Percentiles rank a stretch among this genome's conserved stretches.
phyloP scores from a whole-genome alignment of 768 basidiomycete genomes.

The Suillus hirtellus region DNA sequence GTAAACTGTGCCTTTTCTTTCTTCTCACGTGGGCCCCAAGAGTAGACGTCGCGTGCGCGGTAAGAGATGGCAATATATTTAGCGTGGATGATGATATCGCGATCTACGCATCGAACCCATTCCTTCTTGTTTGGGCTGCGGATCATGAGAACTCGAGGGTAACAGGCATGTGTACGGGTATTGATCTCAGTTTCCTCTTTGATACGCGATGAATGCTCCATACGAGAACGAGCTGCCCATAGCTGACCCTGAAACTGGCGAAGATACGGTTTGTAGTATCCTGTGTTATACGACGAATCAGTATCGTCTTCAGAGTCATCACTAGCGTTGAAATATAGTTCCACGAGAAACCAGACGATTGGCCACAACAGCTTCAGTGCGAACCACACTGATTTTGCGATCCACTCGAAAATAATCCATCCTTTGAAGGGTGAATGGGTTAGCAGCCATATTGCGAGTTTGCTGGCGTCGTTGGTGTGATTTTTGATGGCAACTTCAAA shows the following conservation, averaged over 20 bases:
- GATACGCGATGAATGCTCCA: conserved; percentile 15
- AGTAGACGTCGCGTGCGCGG: conserved; percentile 12
- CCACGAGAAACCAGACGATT: background rate
- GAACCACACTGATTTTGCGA: conserved; percentile 10
- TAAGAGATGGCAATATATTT: conserved; percentile 21
- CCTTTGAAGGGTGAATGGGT: background rate
- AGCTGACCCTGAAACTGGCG: conserved; percentile 18
- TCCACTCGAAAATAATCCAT: conserved; percentile 11
- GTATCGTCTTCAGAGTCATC: background rate
- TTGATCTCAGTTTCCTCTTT: conserved; percentile 7
- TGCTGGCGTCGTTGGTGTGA: conserved; percentile 5
- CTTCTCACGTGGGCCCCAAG: conserved; percentile 6
- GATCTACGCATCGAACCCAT: conserved; percentile 11
- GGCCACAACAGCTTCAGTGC: conserved; percentile 13
- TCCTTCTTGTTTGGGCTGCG: background rate
- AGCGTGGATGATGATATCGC: conserved; percentile 8
- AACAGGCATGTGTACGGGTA: conserved; percentile 13
- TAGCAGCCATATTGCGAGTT: conserved; percentile 17
- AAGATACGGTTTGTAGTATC: conserved; percentile 9
- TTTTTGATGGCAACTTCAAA: conserved; percentile 10
- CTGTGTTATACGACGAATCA: conserved; percentile 1
- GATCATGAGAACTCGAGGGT: conserved; percentile 17
- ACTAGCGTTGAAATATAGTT: too few species aligned
- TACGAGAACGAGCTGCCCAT: conserved; percentile 23
- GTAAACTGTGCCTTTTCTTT: conserved; percentile 13